A percentile compares a stretch with the other conserved stretches of the same genome.
Evolutionary conservation across 2,329 filamentous ascomycete species (phyloP).

Genomic region (Trichoderma sp.): DNA sequence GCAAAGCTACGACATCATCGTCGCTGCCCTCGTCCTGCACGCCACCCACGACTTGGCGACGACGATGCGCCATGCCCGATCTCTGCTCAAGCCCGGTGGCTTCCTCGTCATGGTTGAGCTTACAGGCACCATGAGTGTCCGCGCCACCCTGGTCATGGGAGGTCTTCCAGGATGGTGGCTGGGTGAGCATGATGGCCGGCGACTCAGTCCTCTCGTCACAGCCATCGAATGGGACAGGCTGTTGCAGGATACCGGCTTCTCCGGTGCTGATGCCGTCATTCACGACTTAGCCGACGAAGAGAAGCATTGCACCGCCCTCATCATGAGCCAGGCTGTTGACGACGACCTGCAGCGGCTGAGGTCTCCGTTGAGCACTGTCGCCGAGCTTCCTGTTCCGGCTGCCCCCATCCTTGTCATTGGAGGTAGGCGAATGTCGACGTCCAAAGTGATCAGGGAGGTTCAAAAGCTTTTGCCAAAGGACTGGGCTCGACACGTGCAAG

Average conservation of each 20-base stretch:
- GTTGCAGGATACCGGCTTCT: neutral
- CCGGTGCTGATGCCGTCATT: constrained; percentile 27
- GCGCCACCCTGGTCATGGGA: constrained; percentile 22
- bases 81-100: constrained; percentile 25
- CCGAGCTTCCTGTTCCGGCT: neutral
- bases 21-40: constrained; percentile 34
- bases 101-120: constrained; percentile 27
- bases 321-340: neutral
- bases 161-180: constrained; percentile 8
- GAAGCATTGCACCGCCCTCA: neutral
- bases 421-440: neutral
- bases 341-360: neutral
- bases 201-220: neutral
- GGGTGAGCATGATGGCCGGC: neutral
- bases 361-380: neutral
- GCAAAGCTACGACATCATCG: constrained; percentile 31
- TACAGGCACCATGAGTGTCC: neutral
- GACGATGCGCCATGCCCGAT: neutral
- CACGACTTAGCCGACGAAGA: neutral
- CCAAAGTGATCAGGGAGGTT: neutral
- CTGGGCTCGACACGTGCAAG: neutral
- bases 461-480: neutral
- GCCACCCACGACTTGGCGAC: constrained; percentile 13
- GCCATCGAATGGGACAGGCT: neutral
- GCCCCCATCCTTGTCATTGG: neutral